Base-by-base conservation (phyloP, 2,329 filamentous ascomycete genomes). In the Periconia macrospinosa region DNA sequence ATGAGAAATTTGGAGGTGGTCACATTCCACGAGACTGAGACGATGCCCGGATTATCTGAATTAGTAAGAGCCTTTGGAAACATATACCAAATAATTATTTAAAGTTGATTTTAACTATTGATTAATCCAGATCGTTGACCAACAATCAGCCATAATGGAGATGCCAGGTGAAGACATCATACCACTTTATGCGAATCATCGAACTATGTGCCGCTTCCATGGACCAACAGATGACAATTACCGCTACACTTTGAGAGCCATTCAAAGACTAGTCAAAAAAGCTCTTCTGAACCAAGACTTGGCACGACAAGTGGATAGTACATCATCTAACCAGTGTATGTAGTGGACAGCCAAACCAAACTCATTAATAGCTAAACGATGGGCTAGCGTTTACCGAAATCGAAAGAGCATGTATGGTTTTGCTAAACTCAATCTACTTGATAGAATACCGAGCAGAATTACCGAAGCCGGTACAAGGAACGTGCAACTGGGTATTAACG, bases 401-500 rank as follows among this genome's bases (percentile, higher is more conserved):
- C 5, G 73, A 76, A 54, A 69, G 57, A 52, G 54, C 60, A 8
- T 76, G 71, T 57, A 56, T 75, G 44, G 47, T 48, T 37, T 63
- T 75, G 1, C 63, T 76, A 15, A 65, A 71, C 50, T 65, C 52
- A 23, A 67, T 59, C 50, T 59, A 71, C 49, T 55, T 67, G 6
- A 51, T 58, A 40, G 68, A 73, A 40, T 71, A 75, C 51, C 66
- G 60, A 49, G 59, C 59, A 17, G 45, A 56, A 50, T 64, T 72
- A 45, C 67, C 70, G 17, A 62, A 47, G 18, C 67, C 67, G 11
- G 63, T 70, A 13, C 56, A 67, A 46, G 73, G 70, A 15, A 75
- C 74, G n/a, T 76, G 69, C 55, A 59, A 62, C 48, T 76, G 72
- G 74, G 67, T 77, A 49, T 49, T 70, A 27, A 60, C 49, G 20